Base-by-base conservation (phyloP, 352 stramenopile genomes). In the Globisporangium okanoganense region DNA sequence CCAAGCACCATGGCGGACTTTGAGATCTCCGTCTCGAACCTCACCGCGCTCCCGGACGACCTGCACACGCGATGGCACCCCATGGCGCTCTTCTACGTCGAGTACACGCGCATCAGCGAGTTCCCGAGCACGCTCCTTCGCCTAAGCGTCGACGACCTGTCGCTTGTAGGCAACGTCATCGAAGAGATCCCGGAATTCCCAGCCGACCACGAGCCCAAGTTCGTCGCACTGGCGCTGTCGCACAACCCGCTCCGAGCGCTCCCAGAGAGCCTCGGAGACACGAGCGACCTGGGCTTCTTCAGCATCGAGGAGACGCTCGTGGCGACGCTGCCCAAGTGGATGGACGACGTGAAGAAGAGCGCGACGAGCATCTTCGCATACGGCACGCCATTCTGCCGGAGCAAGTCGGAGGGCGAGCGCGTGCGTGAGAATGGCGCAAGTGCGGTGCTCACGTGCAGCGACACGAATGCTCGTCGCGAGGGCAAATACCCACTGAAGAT, bases 1-100 rank as follows among this genome's bases (percentile, higher is more conserved):
- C 74, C 76, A 1, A 48, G 44, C 8, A 69, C 76, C 4, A 69
- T 79, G 18, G 69, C 48, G 9, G 78, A 85, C 36, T 53, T 76
- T 38, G 65, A 72, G 50, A 64, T 76, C 61, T 47, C 65, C 1
- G 52, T 65, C 48, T 66, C 65, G 16, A 76, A 76, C 43, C 61
- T 76, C 48, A 66, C 65, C 13, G 22, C 54, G 1, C 31, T 76
- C 0, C 58, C 69, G 0, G 47, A 64, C 38, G 58, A 71, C 31
- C 51, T 76, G 35, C 57, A 73, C 62, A 33, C 49, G 20, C 43
- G 35, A 7, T 72, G 69, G 69, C 65, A 63, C 40, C 18, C 44
- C 22, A 62, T 72, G 43, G 40, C 50, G 44, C 41, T 65, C 45
- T 49, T 76, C 5, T 76, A 68, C 47, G 38, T 73, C 24, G 65